These are phyloP conservation scores for Arthrobotrys entomopaga DNA, from an alignment of 2,329 filamentous ascomycete species.

Conservation along the genomic window DNA sequence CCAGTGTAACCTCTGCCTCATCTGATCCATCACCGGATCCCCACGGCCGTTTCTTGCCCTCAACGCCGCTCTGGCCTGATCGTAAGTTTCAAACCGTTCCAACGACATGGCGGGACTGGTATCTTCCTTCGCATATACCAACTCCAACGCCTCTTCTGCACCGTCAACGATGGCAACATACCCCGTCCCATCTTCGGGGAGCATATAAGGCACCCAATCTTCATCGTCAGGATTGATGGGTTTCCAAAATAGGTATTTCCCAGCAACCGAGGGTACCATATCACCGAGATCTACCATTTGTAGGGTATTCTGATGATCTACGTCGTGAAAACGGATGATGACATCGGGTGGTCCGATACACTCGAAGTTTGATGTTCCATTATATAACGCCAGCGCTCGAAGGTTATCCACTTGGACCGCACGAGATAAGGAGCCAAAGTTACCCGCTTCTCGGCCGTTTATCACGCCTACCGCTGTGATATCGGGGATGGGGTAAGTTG, in stretches of 20 bases:
- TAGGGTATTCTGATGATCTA: neutral
- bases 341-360: conserved; percentile 23
- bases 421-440: neutral
- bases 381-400: conserved; percentile 27
- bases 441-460: conserved; percentile 18
- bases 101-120: neutral
- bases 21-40: neutral
- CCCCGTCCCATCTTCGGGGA: conserved; percentile 14
- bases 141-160: neutral
- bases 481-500: conserved; percentile 1
- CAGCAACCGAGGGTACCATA: conserved; percentile 12
- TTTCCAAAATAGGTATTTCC: conserved; percentile 41
- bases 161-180: conserved; percentile 8
- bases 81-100: conserved; percentile 4
- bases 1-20: neutral
- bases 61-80: neutral
- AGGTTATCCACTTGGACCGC: conserved; percentile 10
- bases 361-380: conserved; percentile 9
- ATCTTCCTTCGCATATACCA: neutral
- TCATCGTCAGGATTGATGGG: conserved; percentile 14
- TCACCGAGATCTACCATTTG: conserved; percentile 24
- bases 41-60: neutral
- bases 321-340: conserved; percentile 43
- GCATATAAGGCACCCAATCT: conserved; percentile 3
- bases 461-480: conserved; percentile 30